Evolutionary conservation across 208 protist species (phyloP).

Genomic region (Acanthamoeba healyi): DNA sequence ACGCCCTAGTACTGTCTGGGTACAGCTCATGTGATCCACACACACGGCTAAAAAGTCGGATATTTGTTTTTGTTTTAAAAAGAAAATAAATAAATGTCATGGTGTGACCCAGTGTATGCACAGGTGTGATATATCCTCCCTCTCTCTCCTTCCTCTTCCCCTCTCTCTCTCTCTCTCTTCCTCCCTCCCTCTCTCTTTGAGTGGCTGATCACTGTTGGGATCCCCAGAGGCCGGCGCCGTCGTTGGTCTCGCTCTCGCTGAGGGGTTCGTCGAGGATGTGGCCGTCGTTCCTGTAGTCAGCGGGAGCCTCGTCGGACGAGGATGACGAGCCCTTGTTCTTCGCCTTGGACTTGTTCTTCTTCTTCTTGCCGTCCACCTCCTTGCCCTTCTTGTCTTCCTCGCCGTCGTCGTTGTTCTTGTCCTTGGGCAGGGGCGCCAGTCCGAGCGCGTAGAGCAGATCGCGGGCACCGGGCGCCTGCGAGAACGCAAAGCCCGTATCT

Average conservation of each 20-base stretch:
- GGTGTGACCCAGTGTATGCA: no score
- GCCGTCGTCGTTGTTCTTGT: background rate
- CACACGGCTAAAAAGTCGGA: no score
- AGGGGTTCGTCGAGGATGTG: conserved; percentile 3
- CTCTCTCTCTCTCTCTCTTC: background rate
- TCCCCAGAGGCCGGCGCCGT: background rate
- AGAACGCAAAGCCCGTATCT: conserved; percentile 63
- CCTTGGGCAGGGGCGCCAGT: conserved; percentile 51
- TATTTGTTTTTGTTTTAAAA: no score
- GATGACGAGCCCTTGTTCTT: background rate
- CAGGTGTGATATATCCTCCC: no score
- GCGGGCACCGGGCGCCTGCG: conserved; percentile 10
- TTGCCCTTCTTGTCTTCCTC: conserved; percentile 15
- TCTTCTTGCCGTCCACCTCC: conserved; percentile 16
- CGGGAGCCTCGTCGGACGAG: background rate
- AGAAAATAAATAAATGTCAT: no score
- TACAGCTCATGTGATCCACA: no score
- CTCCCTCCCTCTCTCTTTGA: background rate
- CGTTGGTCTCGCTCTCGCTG: background rate
- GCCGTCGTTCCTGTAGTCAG: background rate
- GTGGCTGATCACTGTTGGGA: background rate
- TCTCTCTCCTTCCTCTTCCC: no score
- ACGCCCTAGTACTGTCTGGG: no score
- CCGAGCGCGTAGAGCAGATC: conserved; percentile 60
- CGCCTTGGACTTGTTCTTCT: background rate